These are phyloP conservation scores for Globisporangium spiculum DNA, from an alignment of 352 stramenopile species.

Conservation along the genomic window DNA sequence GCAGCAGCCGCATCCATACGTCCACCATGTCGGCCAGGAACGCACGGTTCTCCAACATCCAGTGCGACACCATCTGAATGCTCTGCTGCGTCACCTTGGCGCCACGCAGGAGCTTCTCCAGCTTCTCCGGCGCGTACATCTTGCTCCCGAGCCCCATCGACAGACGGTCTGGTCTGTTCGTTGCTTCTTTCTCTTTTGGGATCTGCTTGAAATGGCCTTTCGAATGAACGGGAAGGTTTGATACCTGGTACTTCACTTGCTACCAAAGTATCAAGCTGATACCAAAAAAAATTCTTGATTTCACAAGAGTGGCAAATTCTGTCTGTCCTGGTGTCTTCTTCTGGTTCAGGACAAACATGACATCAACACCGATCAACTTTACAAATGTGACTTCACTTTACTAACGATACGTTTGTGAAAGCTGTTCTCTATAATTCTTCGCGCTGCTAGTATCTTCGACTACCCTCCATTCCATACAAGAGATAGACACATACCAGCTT, in stretches of 20 bases:
- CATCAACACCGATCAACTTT: too few relatives aligned
- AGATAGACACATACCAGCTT: neutral
- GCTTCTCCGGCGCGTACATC: constrained; percentile 52
- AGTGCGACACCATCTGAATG: constrained; percentile 77
- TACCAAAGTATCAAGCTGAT: neutral
- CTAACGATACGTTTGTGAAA: too few relatives aligned
- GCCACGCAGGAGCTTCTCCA: constrained; percentile 60
- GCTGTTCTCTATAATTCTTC: too few relatives aligned
- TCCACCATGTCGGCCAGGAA: constrained; percentile 59
- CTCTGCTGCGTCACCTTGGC: constrained; percentile 80
- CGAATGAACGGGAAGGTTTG: neutral
- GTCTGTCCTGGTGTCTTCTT: too few relatives aligned
- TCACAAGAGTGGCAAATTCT: too few relatives aligned
- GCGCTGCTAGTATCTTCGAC: too few relatives aligned
- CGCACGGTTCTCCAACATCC: constrained; percentile 69
- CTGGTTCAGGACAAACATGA: too few relatives aligned
- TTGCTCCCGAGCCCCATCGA: constrained; percentile 16
- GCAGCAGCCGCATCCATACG: constrained; percentile 52
- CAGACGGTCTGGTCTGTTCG: neutral
- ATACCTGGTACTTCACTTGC: neutral
- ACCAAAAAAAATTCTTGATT: too few relatives aligned
- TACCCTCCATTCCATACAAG: too few relatives aligned
- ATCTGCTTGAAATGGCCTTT: neutral
- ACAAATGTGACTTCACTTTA: too few relatives aligned
- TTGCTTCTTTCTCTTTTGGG: neutral